Evolutionary conservation across 2,329 filamentous ascomycete genomes (phyloP).

Genomic region (Epichloe gansuensis): DNA sequence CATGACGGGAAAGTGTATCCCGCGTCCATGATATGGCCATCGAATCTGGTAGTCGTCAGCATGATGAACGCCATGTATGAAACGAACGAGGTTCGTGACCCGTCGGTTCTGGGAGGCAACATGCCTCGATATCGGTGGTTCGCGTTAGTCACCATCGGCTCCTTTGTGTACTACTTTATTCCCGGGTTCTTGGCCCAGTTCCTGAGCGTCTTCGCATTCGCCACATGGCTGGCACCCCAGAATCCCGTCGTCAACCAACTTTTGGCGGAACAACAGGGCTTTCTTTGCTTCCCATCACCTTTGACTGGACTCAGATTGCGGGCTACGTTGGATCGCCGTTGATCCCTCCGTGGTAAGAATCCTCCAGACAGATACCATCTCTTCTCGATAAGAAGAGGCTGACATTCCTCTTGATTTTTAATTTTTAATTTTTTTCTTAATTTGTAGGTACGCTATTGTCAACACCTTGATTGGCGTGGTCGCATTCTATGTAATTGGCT

Average conservation of each 20-base stretch:
- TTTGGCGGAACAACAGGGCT: slow-evolving; percentile 56
- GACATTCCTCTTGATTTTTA: background rate
- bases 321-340: slow-evolving; percentile 57
- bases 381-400: too few relatives aligned
- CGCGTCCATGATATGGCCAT: slow-evolving; percentile 65
- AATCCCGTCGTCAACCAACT: slow-evolving; percentile 59
- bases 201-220: slow-evolving; percentile 57
- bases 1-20: slow-evolving; percentile 36
- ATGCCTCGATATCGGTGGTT: slow-evolving; percentile 59
- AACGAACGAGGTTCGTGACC: slow-evolving; percentile 35
- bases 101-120: slow-evolving; percentile 45
- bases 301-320: slow-evolving; percentile 64
- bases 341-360: slow-evolving; percentile 51
- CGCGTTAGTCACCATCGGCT: slow-evolving; percentile 39
- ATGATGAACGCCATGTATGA: slow-evolving; percentile 67
- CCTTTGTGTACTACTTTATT: slow-evolving; percentile 57
- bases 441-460: slow-evolving; percentile 51
- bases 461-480: slow-evolving; percentile 60
- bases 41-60: slow-evolving; percentile 51
- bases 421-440: background rate
- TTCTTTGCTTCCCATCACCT: slow-evolving; percentile 58
- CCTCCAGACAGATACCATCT: too few relatives aligned
- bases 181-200: slow-evolving; percentile 59
- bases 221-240: slow-evolving; percentile 60
- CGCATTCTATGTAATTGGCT: slow-evolving; percentile 49